Base-by-base conservation (phyloP, 768 basidiomycete species). In the Boletus reticulatus region DNA sequence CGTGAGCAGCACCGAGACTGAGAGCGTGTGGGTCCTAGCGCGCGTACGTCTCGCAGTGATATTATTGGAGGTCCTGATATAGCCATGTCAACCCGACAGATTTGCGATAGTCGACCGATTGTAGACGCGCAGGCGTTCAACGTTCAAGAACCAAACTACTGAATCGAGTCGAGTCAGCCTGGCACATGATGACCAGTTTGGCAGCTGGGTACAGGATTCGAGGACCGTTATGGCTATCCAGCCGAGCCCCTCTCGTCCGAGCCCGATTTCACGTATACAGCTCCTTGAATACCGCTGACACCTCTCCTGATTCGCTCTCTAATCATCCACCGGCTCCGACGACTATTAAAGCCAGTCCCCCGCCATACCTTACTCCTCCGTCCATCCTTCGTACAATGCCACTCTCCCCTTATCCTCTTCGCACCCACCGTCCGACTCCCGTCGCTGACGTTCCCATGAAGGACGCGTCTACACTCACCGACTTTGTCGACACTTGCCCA, bases 161-260 rank as follows among this genome's bases (percentile, higher is more conserved):
- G 67, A 74, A 70, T 73, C 71, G 66, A 67, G 58, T 61, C 72
- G 75, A 80, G 78, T 79, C 78, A 80, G 69, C 27, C 52, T 68
- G 62, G 65, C 68, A 75, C 70, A 70, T 62, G 64, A 68, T 69
- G 68, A 70, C 70, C 48, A 55, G 61, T 71, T 72, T 76, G 72
- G 69, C 70, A 66, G 56, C 64, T 60, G 31, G 50, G 58, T 65
- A 62, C 62, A 69, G 63, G 56, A 52, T 72, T 69, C 67, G 70
- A 67, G 62, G 62, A 57, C 64, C 66, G 57, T 66, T 43, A 62
- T 61, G 68, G 55, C 62, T 67, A 52, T 59, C 59, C 45, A 62
- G 67, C 75, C 76, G 75, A 71, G 59, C 75, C 74, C 75, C 77
- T 77, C 75, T 80, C 75, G 74, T 76, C 66, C 69, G 61, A 48